A percentile compares a stretch with the other conserved stretches of the same genome.
phyloP scores from a whole-genome alignment of 345 rosid genomes.

The Aquilaria sinensis region DNA sequence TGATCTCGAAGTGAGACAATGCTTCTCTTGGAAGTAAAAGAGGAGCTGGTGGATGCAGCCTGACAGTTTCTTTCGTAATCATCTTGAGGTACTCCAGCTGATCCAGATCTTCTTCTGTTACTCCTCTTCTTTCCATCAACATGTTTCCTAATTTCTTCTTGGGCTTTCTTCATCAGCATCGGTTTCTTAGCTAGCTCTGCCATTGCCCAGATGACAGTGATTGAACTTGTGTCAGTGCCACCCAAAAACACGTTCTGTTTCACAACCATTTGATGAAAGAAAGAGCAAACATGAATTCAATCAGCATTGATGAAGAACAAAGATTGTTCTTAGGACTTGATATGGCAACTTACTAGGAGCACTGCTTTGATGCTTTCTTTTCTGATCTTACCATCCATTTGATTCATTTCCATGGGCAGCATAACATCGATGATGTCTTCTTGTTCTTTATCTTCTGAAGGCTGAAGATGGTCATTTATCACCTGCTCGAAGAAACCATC shows the following conservation, averaged over 20 bases:
- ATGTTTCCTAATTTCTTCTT: conserved; percentile 21
- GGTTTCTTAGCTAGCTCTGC: conserved; percentile 37
- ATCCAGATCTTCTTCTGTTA: conserved; percentile 25
- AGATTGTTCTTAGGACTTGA: conserved; percentile 2
- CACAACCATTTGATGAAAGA: neutral
- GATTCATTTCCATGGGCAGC: conserved; percentile 11
- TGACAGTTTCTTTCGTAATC: conserved; percentile 43
- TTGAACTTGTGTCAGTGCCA: conserved; percentile 25
- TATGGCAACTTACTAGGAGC: conserved; percentile 18
- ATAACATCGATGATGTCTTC: conserved; percentile 25
- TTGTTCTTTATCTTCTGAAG: conserved; percentile 10
- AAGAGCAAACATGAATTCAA: conserved; percentile 5
- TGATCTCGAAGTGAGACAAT: conserved; percentile 24
- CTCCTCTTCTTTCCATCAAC: conserved; percentile 17
- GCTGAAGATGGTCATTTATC: conserved; percentile 40
- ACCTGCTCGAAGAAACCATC: conserved; percentile 24
- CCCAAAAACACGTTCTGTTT: conserved; percentile 34
- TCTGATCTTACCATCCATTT: neutral
- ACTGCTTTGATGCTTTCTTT: conserved; percentile 18
- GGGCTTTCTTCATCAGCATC: conserved; percentile 28
- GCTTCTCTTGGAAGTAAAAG: conserved; percentile 37
- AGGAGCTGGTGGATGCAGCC: conserved; percentile 52
- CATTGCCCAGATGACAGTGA: conserved; percentile 36
- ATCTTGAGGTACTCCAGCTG: conserved; percentile 31
- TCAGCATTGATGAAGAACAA: too few relatives aligned